Evolutionary conservation across 202 grass and related monocot species (phyloP).

Genomic region (Hordeum pubiflorum): DNA sequence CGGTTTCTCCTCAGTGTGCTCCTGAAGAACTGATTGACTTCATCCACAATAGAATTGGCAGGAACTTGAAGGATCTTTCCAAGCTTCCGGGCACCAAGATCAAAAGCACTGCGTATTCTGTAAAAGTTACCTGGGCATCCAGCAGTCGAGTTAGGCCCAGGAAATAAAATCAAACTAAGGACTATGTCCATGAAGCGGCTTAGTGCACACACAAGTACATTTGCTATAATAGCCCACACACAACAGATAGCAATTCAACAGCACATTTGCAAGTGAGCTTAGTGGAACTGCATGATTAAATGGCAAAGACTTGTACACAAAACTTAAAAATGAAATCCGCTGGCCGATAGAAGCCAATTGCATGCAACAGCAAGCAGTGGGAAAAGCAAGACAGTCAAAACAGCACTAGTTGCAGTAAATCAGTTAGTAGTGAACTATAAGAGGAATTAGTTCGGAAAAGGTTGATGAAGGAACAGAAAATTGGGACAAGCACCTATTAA

Average conservation of each 20-base stretch:
- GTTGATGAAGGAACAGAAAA: not conserved
- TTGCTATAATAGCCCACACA: too few species aligned
- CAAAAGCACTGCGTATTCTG: constrained; percentile 87
- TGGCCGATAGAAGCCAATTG: not conserved
- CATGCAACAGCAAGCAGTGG: not conserved
- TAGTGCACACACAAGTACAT: not conserved
- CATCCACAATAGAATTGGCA: constrained; percentile 26
- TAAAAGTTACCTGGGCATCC: constrained; percentile 61
- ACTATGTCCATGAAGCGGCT: not conserved
- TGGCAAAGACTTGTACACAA: not conserved
- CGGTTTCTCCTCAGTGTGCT: constrained; percentile 70
- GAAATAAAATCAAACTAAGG: not conserved
- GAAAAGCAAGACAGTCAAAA: not conserved
- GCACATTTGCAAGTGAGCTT: not conserved
- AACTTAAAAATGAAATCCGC: not conserved
- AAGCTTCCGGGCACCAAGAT: constrained; percentile 76
- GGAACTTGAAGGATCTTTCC: constrained; percentile 57
- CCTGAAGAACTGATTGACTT: constrained; percentile 79
- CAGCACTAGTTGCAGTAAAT: not conserved
- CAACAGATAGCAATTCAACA: not conserved
- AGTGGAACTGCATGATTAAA: not conserved
- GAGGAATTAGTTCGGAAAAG: not conserved
- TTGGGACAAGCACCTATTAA: not conserved
- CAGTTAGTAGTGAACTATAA: not conserved
- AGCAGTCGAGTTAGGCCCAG: not conserved